phyloP scores from a whole-genome alignment of 1,284 basidiomycete genomes.

The Moniliophthora roreri region DNA sequence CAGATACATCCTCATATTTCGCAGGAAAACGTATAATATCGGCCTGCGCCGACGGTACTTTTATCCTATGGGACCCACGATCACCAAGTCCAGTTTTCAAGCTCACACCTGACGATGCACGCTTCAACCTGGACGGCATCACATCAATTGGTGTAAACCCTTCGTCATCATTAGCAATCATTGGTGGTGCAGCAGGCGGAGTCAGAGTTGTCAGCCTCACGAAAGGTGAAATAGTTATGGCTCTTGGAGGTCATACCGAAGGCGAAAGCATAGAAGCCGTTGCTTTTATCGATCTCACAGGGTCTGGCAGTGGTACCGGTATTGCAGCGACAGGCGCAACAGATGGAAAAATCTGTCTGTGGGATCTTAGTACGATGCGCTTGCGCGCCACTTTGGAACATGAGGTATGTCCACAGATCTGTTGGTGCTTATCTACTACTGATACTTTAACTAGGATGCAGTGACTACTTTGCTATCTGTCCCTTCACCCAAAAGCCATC shows the following conservation, averaged over 20 bases:
- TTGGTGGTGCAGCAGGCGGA: constrained; percentile 83
- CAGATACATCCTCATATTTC: constrained; percentile 6
- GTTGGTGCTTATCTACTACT: constrained; percentile 17
- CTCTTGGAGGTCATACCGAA: constrained; percentile 82
- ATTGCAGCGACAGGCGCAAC: constrained; percentile 88
- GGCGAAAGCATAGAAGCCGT: constrained; percentile 92
- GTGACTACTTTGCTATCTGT: constrained; percentile 81
- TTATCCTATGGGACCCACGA: constrained; percentile 94
- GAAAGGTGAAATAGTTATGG: constrained; percentile 82
- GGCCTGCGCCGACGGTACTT: constrained; percentile 79
- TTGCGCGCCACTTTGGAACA: constrained; percentile 81
- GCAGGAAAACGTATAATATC: constrained; percentile 87
- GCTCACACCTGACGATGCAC: constrained; percentile 70
- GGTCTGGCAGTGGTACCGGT: constrained; percentile 54
- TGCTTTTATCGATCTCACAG: constrained; percentile 80
- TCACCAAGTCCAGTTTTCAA: constrained; percentile 79
- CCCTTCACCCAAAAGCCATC: constrained; percentile 70
- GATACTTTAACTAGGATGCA: constrained; percentile 61
- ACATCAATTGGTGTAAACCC: constrained; percentile 86
- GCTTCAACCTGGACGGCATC: constrained; percentile 79
- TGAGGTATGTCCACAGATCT: constrained; percentile 48
- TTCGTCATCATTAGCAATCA: constrained; percentile 83
- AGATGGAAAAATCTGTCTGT: constrained; percentile 92
- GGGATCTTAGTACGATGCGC: constrained; percentile 88
- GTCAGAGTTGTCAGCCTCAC: constrained; percentile 84